These are phyloP conservation scores for Aureobasidium pullulans DNA, from an alignment of 2,329 filamentous ascomycete genomes.

Conservation along the genomic window DNA sequence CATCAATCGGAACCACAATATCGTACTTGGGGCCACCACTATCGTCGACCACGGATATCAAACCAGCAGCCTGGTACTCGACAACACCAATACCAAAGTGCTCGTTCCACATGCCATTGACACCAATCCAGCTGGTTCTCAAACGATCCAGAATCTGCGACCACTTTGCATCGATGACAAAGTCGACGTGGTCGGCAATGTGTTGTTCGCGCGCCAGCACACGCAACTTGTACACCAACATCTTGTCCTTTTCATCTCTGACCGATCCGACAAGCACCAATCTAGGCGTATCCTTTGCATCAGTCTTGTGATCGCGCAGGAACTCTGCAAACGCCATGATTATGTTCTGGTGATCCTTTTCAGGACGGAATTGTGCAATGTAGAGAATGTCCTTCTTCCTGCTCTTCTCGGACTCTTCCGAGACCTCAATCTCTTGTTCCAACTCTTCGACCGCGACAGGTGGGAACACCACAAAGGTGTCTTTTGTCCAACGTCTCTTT, in stretches of 20 bases:
- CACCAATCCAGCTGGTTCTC: conserved; percentile 68
- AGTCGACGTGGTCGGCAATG: conserved; percentile 77
- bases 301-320: conserved; percentile 29
- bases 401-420: conserved; percentile 57
- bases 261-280: conserved; percentile 87
- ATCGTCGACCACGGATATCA: conserved; percentile 89
- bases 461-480: conserved; percentile 76
- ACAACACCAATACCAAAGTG: conserved; percentile 98
- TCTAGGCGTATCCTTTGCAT: conserved; percentile 39
- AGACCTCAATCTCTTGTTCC: conserved; percentile 64
- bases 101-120: conserved; percentile 99
- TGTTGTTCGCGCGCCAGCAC: conserved; percentile 79
- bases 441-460: conserved; percentile 86
- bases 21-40: conserved; percentile 89
- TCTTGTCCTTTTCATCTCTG: conserved; percentile 73
- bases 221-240: conserved; percentile 79
- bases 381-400: conserved; percentile 74
- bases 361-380: conserved; percentile 93
- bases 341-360: conserved; percentile 91
- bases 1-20: conserved; percentile 77
- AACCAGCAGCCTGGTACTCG: conserved; percentile 91
- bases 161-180: conserved; percentile 87
- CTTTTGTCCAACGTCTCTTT: conserved; percentile 40
- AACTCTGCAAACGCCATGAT: conserved; percentile 72
- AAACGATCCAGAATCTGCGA: conserved; percentile 76